Conservation (phyloP, 2,329 filamentous ascomycete genomes). For the Botryotinia globosa region DNA sequence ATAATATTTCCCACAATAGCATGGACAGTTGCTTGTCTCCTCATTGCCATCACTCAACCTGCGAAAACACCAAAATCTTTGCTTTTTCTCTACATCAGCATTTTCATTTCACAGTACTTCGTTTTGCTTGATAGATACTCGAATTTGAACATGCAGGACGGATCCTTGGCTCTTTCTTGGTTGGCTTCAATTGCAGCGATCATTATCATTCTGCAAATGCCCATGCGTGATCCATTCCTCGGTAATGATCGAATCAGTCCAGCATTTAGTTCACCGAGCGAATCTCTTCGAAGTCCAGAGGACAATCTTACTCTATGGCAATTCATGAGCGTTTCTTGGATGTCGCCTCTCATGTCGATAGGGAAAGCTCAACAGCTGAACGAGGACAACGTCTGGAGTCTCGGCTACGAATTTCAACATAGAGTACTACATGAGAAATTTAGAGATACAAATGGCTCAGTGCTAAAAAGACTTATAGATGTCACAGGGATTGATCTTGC, state of each 20-base stretch:
- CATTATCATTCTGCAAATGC: constrained; percentile 62
- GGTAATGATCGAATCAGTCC: constrained; percentile 56
- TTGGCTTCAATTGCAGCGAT: constrained; percentile 48
- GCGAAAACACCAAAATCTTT: constrained; percentile 31
- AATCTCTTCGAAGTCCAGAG: constrained; percentile 68
- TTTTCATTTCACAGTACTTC: constrained; percentile 31
- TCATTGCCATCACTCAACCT: constrained; percentile 30
- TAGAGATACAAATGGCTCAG: constrained; percentile 66
- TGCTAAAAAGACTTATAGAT: constrained; percentile 64
- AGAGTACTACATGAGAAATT: constrained; percentile 71
- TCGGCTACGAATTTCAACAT: constrained; percentile 82
- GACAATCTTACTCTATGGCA: constrained; percentile 78
- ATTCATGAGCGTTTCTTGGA: constrained; percentile 83
- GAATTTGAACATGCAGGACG: constrained; percentile 16
- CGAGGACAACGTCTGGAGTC: constrained; percentile 76
- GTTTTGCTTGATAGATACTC: constrained; percentile 38
- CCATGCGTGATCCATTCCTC: constrained; percentile 59
- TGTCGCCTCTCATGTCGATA: constrained; percentile 66
- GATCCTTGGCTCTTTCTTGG: constrained; percentile 37
- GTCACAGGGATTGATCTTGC: constrained; percentile 79
- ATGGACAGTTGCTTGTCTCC: constrained; percentile 31
- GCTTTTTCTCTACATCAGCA: constrained; percentile 27
- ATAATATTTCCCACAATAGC: constrained; percentile 33
- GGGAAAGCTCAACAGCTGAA: constrained; percentile 65
- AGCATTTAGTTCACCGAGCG: constrained; percentile 54